Percentiles rank a stretch among this genome's conserved stretches.
Evolutionary conservation across 192 early-diverging fungal genomes (phyloP).

Genomic region (Chytriomyces hyalinus): DNA sequence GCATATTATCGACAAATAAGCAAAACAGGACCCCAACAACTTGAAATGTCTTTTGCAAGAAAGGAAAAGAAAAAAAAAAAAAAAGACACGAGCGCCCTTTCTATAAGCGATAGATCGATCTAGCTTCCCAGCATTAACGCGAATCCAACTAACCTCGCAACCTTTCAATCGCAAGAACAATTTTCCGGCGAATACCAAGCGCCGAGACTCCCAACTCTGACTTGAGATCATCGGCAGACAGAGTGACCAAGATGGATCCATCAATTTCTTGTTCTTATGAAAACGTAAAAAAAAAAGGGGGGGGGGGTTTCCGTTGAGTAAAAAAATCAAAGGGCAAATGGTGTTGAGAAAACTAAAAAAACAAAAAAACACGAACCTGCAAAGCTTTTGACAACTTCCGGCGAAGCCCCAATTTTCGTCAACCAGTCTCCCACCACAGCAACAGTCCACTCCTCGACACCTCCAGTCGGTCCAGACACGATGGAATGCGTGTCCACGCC

Average conservation of each 20-base stretch:
- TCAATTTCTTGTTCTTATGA: not conserved
- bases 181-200: conserved; percentile 1
- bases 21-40: too few relatives aligned
- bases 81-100: too few relatives aligned
- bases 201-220: not conserved
- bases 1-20: too few relatives aligned
- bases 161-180: conserved; percentile 5
- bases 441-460: conserved; percentile 12
- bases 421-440: conserved; percentile 24
- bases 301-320: too few relatives aligned
- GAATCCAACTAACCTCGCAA: not conserved
- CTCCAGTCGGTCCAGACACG: not conserved
- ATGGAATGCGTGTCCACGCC: not conserved
- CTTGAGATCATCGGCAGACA: conserved; percentile 19
- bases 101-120: too few relatives aligned
- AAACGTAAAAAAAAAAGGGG: too few relatives aligned
- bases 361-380: too few relatives aligned
- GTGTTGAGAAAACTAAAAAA: too few relatives aligned
- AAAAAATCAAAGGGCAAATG: too few relatives aligned
- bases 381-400: conserved; percentile 15
- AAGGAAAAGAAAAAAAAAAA: too few relatives aligned
- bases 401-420: not conserved
- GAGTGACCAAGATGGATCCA: not conserved
- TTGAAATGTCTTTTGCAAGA: too few relatives aligned
- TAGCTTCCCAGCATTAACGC: too few relatives aligned